These are phyloP conservation scores for Apiosordaria backusii DNA, from an alignment of 495 filamentous ascomycete genomes.

Conservation along the genomic window DNA sequence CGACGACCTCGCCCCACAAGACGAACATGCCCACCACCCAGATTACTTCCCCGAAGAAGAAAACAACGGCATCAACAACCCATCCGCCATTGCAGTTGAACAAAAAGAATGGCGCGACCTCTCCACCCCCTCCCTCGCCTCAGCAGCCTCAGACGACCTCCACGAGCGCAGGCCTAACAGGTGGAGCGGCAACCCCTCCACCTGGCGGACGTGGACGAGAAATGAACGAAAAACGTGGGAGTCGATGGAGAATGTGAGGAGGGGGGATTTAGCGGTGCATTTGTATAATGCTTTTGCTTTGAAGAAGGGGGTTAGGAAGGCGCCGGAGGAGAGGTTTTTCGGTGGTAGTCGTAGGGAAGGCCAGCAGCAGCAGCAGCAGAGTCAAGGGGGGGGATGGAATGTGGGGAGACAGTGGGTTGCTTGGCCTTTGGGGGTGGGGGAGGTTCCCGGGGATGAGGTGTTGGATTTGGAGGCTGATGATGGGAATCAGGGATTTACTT, in stretches of 20 bases:
- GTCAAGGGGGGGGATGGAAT: conserved; percentile 19
- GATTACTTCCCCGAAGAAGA: neutral
- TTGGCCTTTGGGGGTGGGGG: neutral
- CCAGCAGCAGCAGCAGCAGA: conserved; percentile 16
- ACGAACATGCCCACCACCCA: no score
- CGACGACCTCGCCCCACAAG: neutral
- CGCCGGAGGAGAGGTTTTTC: conserved; percentile 9
- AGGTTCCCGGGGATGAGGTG: neutral
- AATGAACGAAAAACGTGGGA: conserved; percentile 56
- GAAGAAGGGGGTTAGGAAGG: conserved; percentile 43
- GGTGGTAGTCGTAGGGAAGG: neutral
- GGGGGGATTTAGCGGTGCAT: conserved; percentile 66
- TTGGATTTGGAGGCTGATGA: neutral
- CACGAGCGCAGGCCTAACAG: conserved; percentile 44
- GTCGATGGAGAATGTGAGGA: conserved; percentile 53
- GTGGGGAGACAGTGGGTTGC: neutral
- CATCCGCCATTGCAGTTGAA: neutral
- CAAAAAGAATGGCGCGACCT: neutral
- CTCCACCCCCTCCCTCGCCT: neutral
- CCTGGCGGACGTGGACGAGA: conserved; percentile 58
- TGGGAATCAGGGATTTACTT: neutral
- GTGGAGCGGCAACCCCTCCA: conserved; percentile 52
- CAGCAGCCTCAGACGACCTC: conserved; percentile 22
- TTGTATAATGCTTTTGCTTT: conserved; percentile 70
- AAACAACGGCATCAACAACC: neutral